A percentile compares a stretch with the other conserved stretches of the same genome.
Conservation (phyloP, 1,284 basidiomycete species). For the Naganishia liquefaciens region DNA sequence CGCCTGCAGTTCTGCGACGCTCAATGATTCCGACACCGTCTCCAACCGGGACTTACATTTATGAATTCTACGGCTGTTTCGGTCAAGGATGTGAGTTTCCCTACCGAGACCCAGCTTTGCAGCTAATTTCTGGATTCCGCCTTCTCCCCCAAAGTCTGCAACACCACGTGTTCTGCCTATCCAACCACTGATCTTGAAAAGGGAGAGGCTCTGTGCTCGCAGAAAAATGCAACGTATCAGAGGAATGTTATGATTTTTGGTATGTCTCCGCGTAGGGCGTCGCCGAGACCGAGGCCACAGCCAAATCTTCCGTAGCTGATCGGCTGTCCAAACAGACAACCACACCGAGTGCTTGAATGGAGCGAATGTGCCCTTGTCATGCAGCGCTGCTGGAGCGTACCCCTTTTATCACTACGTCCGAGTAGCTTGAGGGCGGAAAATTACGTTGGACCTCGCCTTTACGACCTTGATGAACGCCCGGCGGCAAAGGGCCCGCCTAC, state of each 20-base stretch:
- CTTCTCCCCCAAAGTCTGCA: constrained; percentile 2
- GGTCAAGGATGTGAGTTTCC: constrained; percentile 15
- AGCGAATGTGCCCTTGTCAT: constrained; percentile 13
- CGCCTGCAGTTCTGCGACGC: constrained; percentile 5
- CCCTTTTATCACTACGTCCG: constrained; percentile 27
- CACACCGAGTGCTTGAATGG: constrained; percentile 25
- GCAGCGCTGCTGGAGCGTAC: constrained; percentile 10
- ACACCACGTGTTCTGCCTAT: constrained; percentile 12
- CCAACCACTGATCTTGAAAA: constrained; percentile 9
- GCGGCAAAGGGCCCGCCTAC: neutral
- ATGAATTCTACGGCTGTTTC: constrained; percentile 26
- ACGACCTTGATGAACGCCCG: neutral
- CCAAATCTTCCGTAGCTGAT: neutral
- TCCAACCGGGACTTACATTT: constrained; percentile 17
- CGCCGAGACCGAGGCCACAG: neutral
- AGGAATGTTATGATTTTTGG: constrained; percentile 23
- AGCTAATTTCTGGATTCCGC: neutral
- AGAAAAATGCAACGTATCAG: constrained; percentile 16
- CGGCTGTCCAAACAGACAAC: constrained; percentile 1
- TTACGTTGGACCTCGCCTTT: neutral
- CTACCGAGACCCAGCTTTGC: neutral
- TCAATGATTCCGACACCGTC: constrained; percentile 17
- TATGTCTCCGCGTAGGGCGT: neutral
- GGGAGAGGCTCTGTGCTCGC: constrained; percentile 12
- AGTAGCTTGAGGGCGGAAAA: neutral